Evolutionary conservation across 108 stramenopile species (phyloP).

Genomic region (Fragilariopsis cylindrus): DNA sequence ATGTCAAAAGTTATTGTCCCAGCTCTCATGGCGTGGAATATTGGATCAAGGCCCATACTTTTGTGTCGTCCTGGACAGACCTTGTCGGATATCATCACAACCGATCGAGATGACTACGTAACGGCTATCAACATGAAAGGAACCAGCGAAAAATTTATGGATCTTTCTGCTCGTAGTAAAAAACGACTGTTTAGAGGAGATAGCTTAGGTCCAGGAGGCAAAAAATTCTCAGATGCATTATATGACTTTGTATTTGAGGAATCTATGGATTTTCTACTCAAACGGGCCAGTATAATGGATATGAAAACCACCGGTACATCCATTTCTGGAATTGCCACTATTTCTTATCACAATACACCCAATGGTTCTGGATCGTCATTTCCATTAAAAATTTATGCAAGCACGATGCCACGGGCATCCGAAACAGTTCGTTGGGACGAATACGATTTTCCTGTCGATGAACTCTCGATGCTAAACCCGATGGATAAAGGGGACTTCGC

Average conservation of each 20-base stretch:
- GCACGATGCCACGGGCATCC: conserved; percentile 86
- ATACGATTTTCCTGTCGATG: conserved; percentile 47
- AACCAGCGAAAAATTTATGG: conserved; percentile 20
- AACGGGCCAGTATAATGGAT: conserved; percentile 42
- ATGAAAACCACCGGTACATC: conserved; percentile 60
- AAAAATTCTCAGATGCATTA: conserved; percentile 71
- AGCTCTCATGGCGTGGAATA: conserved; percentile 90
- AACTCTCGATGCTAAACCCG: conserved; percentile 85
- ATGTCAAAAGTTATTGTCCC: conserved; percentile 90
- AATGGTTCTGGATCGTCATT: conserved; percentile 45
- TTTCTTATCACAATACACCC: background rate
- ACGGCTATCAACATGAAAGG: conserved; percentile 15
- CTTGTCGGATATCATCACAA: conserved; percentile 37
- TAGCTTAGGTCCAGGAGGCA: conserved; percentile 60
- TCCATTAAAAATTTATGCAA: conserved; percentile 62
- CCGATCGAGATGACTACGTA: conserved; percentile 52
- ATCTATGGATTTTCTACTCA: conserved; percentile 59
- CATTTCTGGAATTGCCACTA: conserved; percentile 53
- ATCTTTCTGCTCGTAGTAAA: conserved; percentile 25
- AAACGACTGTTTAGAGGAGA: conserved; percentile 54
- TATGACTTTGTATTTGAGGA: conserved; percentile 66
- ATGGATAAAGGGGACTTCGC: conserved; percentile 90
- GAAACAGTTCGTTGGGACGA: conserved; percentile 76
- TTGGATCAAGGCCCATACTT: conserved; percentile 86
- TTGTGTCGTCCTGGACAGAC: conserved; percentile 87